Base-by-base conservation (phyloP, 2,329 filamentous ascomycete species). In the Penicillium sp. region DNA sequence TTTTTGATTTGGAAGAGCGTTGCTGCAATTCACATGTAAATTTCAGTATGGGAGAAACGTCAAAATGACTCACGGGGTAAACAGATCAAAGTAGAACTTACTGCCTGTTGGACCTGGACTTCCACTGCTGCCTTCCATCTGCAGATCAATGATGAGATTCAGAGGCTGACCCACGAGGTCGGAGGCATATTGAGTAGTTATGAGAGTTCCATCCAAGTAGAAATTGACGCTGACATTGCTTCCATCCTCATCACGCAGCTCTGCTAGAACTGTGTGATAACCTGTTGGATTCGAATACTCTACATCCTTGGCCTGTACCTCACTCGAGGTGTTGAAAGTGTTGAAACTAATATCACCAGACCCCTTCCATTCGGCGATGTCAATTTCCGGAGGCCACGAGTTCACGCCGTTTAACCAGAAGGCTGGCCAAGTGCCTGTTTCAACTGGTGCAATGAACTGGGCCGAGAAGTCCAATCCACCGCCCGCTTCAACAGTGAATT, bases 331-430 rank as follows among this genome's bases (percentile, higher is more conserved):
- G 44, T 66, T 65, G 46, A 63, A 66, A 2, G 60, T 62, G 26
- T 65, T 66, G 52, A 65, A 65, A 23, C 63, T 67, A 24, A 66
- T 62, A 40, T 61, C 52, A 5, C 61, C 81, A 29, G 67, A 75
- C n/a, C 83, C 83, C 64, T 85, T 85, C 83, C 83, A 85, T 67
- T 85, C 83, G 1, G 82, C 82, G 69, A 85, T 76, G 63, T 85
- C 83, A 51, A 85, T 78, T 75, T 85, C 83, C 0, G 83, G 83
- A 14, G 82, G 83, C 83, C 83, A 85, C 0, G 76, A 74, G 40
- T 81, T 65, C 0, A 81, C 81, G 0, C 75, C 81, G 1, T 81
- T 84, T 13, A 85, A 68, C 83, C 82, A 85, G 61, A 85, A 85
- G 0, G 83, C 83, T 0, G 83, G 82, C 83, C 83, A 85, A 0